Base-by-base conservation (phyloP, 192 early-diverging fungal species). In the Allomyces macrogynus region DNA sequence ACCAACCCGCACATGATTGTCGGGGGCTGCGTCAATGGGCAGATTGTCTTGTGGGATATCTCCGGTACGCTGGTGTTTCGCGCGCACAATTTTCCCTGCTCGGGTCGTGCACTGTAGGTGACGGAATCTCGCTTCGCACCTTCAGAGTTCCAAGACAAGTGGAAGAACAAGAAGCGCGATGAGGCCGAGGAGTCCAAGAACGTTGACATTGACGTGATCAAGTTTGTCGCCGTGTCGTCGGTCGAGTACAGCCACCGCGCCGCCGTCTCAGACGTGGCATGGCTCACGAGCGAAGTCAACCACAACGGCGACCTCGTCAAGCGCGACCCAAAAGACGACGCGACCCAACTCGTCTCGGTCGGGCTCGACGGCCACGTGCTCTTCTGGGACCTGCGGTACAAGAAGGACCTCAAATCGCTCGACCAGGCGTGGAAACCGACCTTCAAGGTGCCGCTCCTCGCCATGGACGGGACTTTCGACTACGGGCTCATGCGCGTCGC, bases 391-490 rank as follows among this genome's bases (percentile, higher is more conserved):
- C 68, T 76, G 20, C 67, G 82, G 24, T 78, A 61, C 43, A 84
- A 84, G 61, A 83, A 83, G 64, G 81, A 84, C 16, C 43, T 74
- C 23, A 76, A 75, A 64, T 64, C 73, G 20, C 67, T 84, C 25
- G 82, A 84, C 70, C 67, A 82, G 24, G 69, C 72, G 4, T 84
- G 82, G 82, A 70, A 73, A 62, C 82, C 82, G 32, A 79, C 80
- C 60, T 73, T 83, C 63, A 63, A 75, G 72, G 63, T 83, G 0
- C 78, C 81, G 5, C 64, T 83, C n/a, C 78, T 75, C 61, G 66
- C 81, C 20, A 70, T 83, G 70, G 82, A 84, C 65, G 80, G 81
- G 49, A 80, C 77, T 18, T 83, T 78, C 69, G 82, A 84, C 62
- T 84, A 84, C 63, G 76, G 80, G 11, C 42, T 84, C n/a, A 76